Base-by-base conservation (phyloP, 805 yeast genomes). In the Wickerhamomyces rabaulensis region DNA sequence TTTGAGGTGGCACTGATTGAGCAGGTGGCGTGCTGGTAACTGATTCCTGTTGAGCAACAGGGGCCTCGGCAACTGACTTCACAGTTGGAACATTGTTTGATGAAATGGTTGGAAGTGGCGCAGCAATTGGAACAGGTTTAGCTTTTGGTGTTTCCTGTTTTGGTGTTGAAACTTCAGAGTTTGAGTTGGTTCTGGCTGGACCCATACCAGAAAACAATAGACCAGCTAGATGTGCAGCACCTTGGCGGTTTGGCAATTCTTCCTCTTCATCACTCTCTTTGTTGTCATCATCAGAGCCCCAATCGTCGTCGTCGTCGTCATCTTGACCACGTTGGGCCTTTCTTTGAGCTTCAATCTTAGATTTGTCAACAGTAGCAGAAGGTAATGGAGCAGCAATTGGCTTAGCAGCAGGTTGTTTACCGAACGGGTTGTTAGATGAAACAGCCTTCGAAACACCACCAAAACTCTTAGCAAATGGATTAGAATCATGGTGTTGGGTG, bases 301-400 rank as follows among this genome's bases (percentile, higher is more conserved):
- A 65, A 48, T 62, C 69, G 45, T 66, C 68, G 42, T 62, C 68
- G 42, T 62, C 64, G 43, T 60, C 64, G 25, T 60, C 58, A 40
- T 59, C 68, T 29, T 64, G 47, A 16, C 75, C 74, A 63, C 91
- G 73, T 61, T 86, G 92, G 8, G 87, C 78, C 23, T 76, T 79
- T 64, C 94, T 73, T 63, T 85, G 91, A 2, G 82, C 84, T 46
- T 80, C 84, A 25, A 85, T 78, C 49, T 79, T 78, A 50, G 71
- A 71, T 1, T 77, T 67, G 57, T 83, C 87, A 52, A 81, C 66
- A n/a, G 21, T 20, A 12, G 31, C 31, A 5, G 41, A 17, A 6
- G 45, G 37, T 6, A 37, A 15, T 9, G 42, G 25, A 6, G 43
- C 39, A 22, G 38, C 19, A 25, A 22, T 23, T 22, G 63, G 43